These are phyloP conservation scores for Aspergillus transmontanensis DNA, from an alignment of 2,329 filamentous ascomycete genomes.

Conservation along the genomic window DNA sequence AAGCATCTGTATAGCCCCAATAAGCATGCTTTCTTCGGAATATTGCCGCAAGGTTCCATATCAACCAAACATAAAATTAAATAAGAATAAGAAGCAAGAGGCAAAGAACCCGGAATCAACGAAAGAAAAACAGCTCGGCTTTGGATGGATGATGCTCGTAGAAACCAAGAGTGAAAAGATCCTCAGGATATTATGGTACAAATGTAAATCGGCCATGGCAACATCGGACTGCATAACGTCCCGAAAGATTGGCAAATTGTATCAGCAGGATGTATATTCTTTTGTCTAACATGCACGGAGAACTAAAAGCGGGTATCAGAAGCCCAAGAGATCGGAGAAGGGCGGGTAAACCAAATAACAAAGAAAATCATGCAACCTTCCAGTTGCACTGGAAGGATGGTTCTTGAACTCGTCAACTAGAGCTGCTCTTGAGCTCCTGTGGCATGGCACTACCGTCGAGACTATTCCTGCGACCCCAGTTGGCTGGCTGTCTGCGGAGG, in stretches of 20 bases:
- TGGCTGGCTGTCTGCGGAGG: conserved; percentile 82
- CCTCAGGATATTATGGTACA: not conserved
- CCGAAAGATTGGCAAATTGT: not conserved
- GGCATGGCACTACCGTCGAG: conserved; percentile 57
- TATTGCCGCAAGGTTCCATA: not conserved
- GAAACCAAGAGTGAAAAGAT: not conserved
- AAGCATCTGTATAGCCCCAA: not conserved
- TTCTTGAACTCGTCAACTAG: not conserved
- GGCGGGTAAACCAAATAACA: conserved; percentile 16
- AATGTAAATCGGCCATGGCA: not conserved
- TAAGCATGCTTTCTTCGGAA: not conserved
- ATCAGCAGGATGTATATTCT: not conserved
- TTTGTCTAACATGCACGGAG: conserved; percentile 11
- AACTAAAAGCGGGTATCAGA: conserved; percentile 10
- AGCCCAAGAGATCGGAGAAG: conserved; percentile 2
- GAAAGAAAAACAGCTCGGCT: not conserved
- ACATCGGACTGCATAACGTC: not conserved
- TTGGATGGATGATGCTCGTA: not conserved
- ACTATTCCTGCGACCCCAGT: conserved; percentile 86
- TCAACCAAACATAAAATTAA: not conserved
- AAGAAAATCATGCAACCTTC: conserved; percentile 16
- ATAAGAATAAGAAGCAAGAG: not conserved
- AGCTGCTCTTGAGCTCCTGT: conserved; percentile 20
- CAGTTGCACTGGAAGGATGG: not conserved
- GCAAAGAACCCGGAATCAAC: not conserved